Evolutionary conservation across 2,329 filamentous ascomycete genomes (phyloP), one percentile per base, ranked within the genome.

Genomic region (Aspergillus intermedius): DNA sequence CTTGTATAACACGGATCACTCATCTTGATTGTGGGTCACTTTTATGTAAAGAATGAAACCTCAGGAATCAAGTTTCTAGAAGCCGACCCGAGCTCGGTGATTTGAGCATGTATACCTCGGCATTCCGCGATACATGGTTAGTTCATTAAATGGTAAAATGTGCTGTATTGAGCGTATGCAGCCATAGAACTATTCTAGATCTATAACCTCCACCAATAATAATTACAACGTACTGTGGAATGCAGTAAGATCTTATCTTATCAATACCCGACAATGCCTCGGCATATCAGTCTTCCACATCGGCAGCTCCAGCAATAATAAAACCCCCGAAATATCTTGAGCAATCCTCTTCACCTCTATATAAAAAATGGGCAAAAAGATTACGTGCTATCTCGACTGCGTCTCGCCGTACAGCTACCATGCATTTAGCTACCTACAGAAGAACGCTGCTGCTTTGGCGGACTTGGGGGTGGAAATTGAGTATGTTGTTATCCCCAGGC

Each of bases 341-440:
- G 4, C 25, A 12, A 30, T 12, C 10, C 25, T 28, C 25, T 30
- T 30, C 25, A 12, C 3, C 19, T 21, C 9, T 5, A 40, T 4
- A 22, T 22, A 6, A 44, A 34, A 25, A 17, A 85, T 86, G 82
- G 73, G 73, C 17, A 76, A 77, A 47, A 77, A 77, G 48, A 86
- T 88, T 55, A 81, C 84, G 53, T 78, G 76, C 50, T 87, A 86
- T 60, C 54, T 87, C 48, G 84, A 88, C 66, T 77, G 83, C 60
- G 79, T 83, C 47, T 90, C 87, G 3, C 75, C 74, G 6, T 79
- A 78, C 53, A 77, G 74, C 22, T 78, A 73, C 60, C 74, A 72
- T 55, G 74, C 75, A 9, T 66, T 87, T 44, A 62, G 74, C 0
- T 77, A 87, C 60, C 69, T 89, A 21, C 70, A 77, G 28, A 74